These are phyloP conservation scores for Hymenoscyphus albidus DNA, from an alignment of 2,329 filamentous ascomycete species.

Conservation along the genomic window DNA sequence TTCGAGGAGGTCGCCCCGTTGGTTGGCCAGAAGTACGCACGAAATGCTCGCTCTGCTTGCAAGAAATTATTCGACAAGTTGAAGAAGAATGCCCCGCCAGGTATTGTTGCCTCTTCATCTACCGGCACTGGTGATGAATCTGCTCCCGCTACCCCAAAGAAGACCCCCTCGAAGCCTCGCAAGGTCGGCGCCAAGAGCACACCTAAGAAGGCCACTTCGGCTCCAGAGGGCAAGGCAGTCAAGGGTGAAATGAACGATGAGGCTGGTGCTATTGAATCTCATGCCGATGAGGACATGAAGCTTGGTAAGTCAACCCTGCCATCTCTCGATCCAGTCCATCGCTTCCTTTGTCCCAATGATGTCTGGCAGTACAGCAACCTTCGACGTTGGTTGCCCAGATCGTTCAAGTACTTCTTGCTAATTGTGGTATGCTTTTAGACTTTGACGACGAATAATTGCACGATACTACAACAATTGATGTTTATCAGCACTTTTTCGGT, in stretches of 20 bases:
- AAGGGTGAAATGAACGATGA: neutral
- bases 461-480: neutral
- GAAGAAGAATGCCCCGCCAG: neutral
- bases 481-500: neutral
- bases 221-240: neutral
- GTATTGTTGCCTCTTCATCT: neutral
- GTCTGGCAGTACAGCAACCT: constrained; percentile 6
- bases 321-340: neutral
- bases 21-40: constrained; percentile 40
- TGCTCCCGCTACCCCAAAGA: neutral
- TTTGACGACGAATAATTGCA: neutral
- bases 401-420: neutral
- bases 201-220: constrained; percentile 7
- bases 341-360: neutral
- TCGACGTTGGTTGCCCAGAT: constrained; percentile 7
- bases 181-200: constrained; percentile 10
- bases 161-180: neutral
- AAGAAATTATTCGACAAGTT: constrained; percentile 17
- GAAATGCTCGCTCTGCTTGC: constrained; percentile 33
- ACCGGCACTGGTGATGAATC: neutral
- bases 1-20: constrained; percentile 39
- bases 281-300: neutral
- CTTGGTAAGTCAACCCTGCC: neutral
- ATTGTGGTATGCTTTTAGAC: neutral
- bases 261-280: neutral